Evolutionary conservation across 345 rosid genomes (phyloP).

Genomic region (Eutrema heterophyllum): DNA sequence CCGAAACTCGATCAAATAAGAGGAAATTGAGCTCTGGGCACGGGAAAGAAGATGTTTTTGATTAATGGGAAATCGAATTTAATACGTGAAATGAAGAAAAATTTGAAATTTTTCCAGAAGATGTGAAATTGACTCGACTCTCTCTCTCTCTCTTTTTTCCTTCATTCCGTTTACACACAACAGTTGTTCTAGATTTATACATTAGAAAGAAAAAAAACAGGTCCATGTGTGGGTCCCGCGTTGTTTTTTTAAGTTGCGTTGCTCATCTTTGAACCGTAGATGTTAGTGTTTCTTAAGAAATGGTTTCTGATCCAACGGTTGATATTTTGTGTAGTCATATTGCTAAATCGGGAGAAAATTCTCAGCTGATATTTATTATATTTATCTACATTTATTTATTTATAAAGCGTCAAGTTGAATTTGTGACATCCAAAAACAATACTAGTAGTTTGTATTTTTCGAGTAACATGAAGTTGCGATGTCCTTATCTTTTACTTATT

Average conservation of each 20-base stretch:
- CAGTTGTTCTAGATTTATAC: conserved; percentile 29
- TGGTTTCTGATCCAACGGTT: conserved; percentile 18
- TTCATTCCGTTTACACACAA: conserved; percentile 25
- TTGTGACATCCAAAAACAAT: background rate
- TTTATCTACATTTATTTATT: background rate
- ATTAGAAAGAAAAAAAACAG: background rate
- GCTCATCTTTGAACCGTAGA: conserved; percentile 8
- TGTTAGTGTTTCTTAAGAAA: background rate
- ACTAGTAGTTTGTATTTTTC: background rate
- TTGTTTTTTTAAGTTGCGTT: background rate
- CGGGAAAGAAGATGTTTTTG: conserved; percentile 30
- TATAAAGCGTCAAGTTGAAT: conserved; percentile 8
- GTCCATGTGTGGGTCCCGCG: conserved; percentile 25
- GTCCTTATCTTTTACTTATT: conserved; percentile 5
- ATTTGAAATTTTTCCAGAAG: conserved; percentile 29
- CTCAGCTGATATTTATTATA: background rate
- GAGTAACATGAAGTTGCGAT: background rate
- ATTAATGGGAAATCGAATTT: conserved; percentile 33
- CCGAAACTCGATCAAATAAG: background rate
- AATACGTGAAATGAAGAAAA: conserved; percentile 2
- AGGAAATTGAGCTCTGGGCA: conserved; percentile 43
- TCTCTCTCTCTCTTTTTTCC: conserved; percentile 12
- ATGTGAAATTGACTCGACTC: conserved; percentile 21
- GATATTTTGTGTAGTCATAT: background rate
- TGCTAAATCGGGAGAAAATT: conserved; percentile 16